Conservation (phyloP, 1,284 basidiomycete genomes). For the Lentinus polychrous region DNA sequence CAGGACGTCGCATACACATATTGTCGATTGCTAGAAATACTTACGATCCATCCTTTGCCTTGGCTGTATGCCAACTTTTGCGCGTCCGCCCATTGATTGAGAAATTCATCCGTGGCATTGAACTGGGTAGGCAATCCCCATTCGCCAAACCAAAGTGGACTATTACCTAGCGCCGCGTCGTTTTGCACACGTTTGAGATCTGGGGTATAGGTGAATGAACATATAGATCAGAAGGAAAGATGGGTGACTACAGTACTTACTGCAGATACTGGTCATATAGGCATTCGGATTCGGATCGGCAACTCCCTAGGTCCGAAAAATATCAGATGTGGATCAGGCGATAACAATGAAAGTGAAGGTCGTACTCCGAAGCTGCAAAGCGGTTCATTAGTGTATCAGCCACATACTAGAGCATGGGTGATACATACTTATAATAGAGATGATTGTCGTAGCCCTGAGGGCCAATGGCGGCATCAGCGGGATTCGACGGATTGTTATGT, state of each 20-base stretch:
- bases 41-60: conserved; percentile 65
- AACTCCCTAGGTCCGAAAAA: conserved; percentile 43
- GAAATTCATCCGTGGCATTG: conserved; percentile 52
- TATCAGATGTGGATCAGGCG: not conserved
- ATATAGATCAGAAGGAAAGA: not conserved
- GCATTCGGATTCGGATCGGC: conserved; percentile 56
- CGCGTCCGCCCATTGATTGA: conserved; percentile 70
- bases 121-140: conserved; percentile 71
- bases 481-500: conserved; percentile 57
- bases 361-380: conserved; percentile 49
- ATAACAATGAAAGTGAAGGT: conserved; percentile 1
- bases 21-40: conserved; percentile 14
- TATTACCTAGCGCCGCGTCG: conserved; percentile 43
- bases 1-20: not conserved
- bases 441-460: conserved; percentile 75
- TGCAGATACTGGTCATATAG: conserved; percentile 64
- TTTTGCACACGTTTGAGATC: conserved; percentile 44
- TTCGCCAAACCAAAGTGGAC: conserved; percentile 48
- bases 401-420: not conserved
- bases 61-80: conserved; percentile 63
- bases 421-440: conserved; percentile 60
- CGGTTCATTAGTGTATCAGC: conserved; percentile 1
- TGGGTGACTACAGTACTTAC: conserved; percentile 30
- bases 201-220: conserved; percentile 19
- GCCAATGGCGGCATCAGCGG: conserved; percentile 57